phyloP scores from a whole-genome alignment of 805 yeast species.

The Metschnikowia noctiluminum region DNA sequence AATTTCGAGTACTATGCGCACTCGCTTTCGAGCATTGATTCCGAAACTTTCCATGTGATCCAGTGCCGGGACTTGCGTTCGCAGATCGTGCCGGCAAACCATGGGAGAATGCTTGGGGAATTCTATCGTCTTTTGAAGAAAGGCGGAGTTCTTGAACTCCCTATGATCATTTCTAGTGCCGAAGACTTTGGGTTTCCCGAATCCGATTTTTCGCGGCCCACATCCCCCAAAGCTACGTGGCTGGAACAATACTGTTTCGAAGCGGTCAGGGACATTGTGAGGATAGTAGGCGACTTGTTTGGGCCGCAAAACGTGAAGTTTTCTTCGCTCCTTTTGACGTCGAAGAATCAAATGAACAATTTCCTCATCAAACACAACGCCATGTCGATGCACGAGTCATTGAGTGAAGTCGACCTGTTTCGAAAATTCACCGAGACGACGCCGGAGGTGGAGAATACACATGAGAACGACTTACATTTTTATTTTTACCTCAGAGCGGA shows the following conservation, averaged over 20 bases:
- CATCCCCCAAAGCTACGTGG: neutral
- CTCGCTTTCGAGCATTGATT: constrained; percentile 25
- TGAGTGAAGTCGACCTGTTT: constrained; percentile 27
- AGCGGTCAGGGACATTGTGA: neutral
- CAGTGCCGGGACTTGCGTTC: constrained; percentile 36
- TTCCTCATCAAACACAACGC: constrained; percentile 29
- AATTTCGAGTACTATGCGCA: constrained; percentile 18
- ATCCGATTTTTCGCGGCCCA: neutral
- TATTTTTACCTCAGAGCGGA: constrained; percentile 27
- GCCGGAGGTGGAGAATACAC: neutral
- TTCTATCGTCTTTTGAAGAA: constrained; percentile 33
- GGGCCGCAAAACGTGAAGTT: constrained; percentile 34
- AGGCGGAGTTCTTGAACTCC: constrained; percentile 36
- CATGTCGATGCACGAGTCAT: constrained; percentile 30
- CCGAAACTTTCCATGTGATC: constrained; percentile 33
- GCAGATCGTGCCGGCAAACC: constrained; percentile 29
- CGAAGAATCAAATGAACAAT: constrained; percentile 28
- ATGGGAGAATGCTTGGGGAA: constrained; percentile 25
- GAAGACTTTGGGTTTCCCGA: neutral
- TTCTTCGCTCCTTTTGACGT: constrained; percentile 27
- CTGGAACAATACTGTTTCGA: neutral
- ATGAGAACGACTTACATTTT: constrained; percentile 17
- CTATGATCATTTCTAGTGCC: constrained; percentile 16
- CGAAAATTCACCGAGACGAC: constrained; percentile 1
- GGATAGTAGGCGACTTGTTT: constrained; percentile 20